phyloP scores from a whole-genome alignment of 2,329 filamentous ascomycete genomes.

The Cryphonectria naterciae region DNA sequence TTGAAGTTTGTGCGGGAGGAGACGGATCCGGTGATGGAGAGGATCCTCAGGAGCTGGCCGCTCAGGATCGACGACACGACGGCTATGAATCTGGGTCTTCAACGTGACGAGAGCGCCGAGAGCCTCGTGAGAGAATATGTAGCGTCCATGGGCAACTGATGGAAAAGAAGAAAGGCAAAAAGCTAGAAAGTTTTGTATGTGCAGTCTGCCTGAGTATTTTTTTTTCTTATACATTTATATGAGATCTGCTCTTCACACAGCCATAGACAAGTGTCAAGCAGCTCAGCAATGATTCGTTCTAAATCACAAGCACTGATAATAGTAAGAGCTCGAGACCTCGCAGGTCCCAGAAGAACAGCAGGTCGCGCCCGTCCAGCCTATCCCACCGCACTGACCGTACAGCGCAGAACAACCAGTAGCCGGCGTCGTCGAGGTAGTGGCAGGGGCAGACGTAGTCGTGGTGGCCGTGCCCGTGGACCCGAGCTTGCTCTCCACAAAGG shows the following conservation, averaged over 20 bases:
- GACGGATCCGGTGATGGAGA: conserved; percentile 49
- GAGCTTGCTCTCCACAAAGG: conserved; percentile 56
- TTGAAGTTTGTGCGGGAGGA: conserved; percentile 51
- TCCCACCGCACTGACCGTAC: conserved; percentile 42
- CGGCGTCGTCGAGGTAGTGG: conserved; percentile 18
- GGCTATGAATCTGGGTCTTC: conserved; percentile 20
- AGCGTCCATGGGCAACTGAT: conserved; percentile 20
- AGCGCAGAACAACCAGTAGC: conserved; percentile 34
- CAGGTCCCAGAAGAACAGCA: conserved; percentile 42
- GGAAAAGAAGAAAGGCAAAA: neutral
- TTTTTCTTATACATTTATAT: neutral
- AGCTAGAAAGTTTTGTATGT: neutral
- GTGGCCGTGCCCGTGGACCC: conserved; percentile 8
- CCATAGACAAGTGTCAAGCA: neutral
- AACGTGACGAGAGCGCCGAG: conserved; percentile 25
- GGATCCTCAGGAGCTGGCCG: conserved; percentile 60
- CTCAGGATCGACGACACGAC: conserved; percentile 51
- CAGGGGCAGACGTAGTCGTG: conserved; percentile 8
- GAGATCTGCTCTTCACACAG: neutral
- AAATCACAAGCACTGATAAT: conserved; percentile 21
- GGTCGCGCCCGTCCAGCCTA: conserved; percentile 38
- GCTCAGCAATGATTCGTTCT: no score
- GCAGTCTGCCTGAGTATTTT: neutral
- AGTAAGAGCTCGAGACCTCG: conserved; percentile 34
- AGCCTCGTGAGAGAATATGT: conserved; percentile 27